Evolutionary conservation across 352 stramenopile species (phyloP), one percentile per base, ranked within the genome.

Genomic region (Phytophthora tubulina): DNA sequence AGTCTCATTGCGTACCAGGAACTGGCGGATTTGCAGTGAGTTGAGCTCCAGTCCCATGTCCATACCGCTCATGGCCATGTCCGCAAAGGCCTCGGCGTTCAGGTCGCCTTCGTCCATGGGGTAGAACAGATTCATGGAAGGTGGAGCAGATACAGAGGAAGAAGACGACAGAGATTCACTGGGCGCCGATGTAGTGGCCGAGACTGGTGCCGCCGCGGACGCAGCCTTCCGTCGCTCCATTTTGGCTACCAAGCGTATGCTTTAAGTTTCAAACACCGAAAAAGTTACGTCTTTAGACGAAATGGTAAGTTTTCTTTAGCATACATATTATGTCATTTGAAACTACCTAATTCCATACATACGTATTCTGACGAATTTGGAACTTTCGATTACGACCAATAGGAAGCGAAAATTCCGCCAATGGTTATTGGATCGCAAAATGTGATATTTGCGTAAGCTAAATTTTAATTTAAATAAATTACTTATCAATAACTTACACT

Each of bases 41-140:
- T 83, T 80, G 17, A 90, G 78, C 68, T 90, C 85, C 72, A 89
- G 76, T 63, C 60, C 79, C 72, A 89, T 87, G 59, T 90, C 79
- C 70, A 90, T 86, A 13, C 54, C 58, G 44, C 63, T 60, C 81
- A 90, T 91, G 45, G 82, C 71, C 62, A 80, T 79, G 48, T 87
- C 85, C 0, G 82, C 88, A 59, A 93, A 88, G 51, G 86, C 85
- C 14, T 89, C 80, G n/a, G 74, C 70, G 14, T 76, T 81, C 32
- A 85, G 49, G 36, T 83, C 76, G 27, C 79, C 72, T 31, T 89
- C 79, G 52, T 89, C 70, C 48, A 78, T 67, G 44, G 45, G 27
- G 69, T 67, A 65, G 45, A 65, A 73, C n/a, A 73, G 35, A 15
- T 11, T 44, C 44, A 68, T 68, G 6, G 62, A 66, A 10, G 69